Evolutionary conservation across 1,139 yeast genomes (phyloP).

Genomic region (Yamadazyma siamensis): DNA sequence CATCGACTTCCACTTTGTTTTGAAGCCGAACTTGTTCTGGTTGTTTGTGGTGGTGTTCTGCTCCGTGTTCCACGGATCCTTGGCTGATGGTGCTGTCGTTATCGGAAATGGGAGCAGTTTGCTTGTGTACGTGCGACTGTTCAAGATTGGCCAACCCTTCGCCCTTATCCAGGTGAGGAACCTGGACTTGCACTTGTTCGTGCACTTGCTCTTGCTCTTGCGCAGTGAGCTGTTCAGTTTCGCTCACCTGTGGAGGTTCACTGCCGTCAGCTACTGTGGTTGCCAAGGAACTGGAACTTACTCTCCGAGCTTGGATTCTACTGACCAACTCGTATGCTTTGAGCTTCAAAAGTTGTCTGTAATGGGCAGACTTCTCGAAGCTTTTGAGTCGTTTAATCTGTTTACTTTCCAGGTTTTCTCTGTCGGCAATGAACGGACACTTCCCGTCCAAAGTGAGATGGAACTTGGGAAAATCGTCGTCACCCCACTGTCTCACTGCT

Average conservation of each 20-base stretch:
- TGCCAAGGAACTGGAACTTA: slow-evolving; percentile 9
- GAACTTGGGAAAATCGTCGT: slow-evolving; percentile 41
- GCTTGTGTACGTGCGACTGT: slow-evolving; percentile 1
- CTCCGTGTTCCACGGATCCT: no score
- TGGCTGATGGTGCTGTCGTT: slow-evolving; percentile 16
- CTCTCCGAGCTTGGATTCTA: slow-evolving; percentile 22
- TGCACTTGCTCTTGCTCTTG: no score
- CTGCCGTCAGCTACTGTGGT: slow-evolving; percentile 6
- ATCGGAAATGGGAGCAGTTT: slow-evolving; percentile 6
- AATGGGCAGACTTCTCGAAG: slow-evolving; percentile 39
- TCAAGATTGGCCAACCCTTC: no score
- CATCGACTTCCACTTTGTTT: slow-evolving; percentile 1
- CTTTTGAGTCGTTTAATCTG: slow-evolving; percentile 35
- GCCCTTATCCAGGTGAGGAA: no score
- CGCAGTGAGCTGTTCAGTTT: not conserved
- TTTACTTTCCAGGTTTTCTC: slow-evolving; percentile 38
- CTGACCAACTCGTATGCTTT: slow-evolving; percentile 34
- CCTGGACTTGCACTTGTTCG: no score
- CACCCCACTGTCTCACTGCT: slow-evolving; percentile 76
- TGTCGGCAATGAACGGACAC: slow-evolving; percentile 66
- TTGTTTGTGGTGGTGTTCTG: no score
- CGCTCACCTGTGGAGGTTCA: not conserved
- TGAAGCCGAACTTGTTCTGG: slow-evolving; percentile 12
- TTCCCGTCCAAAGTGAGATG: slow-evolving; percentile 57
- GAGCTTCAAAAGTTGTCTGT: slow-evolving; percentile 34